A percentile compares a stretch with the other conserved stretches of the same genome.
These are phyloP conservation scores for Litsea cubeba DNA, from an alignment of 164 flowering plant genomes.

Conservation along the genomic window DNA sequence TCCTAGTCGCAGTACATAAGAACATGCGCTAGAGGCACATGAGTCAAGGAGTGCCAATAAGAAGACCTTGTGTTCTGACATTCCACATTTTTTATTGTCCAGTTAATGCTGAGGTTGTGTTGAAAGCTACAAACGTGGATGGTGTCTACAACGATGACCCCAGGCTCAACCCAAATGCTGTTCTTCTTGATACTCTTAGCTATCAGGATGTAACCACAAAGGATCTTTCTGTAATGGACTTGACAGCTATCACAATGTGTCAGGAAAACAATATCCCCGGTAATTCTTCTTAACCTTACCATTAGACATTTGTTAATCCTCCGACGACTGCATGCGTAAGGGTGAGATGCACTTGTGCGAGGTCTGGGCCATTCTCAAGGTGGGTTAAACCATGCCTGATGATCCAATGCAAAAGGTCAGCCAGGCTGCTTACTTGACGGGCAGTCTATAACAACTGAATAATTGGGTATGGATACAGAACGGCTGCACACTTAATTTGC, in stretches of 20 bases:
- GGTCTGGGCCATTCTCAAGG: background rate
- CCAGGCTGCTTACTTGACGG: background rate
- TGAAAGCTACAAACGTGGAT: slow-evolving; percentile 98
- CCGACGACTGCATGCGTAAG: background rate
- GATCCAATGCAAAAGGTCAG: background rate
- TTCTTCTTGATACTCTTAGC: slow-evolving; percentile 65
- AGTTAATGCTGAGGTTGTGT: slow-evolving; percentile 97
- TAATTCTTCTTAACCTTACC: slow-evolving; percentile 20
- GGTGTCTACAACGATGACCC: slow-evolving; percentile 91
- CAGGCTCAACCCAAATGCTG: slow-evolving; percentile 67
- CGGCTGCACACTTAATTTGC: no score
- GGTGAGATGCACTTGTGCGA: background rate
- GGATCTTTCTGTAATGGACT: slow-evolving; percentile 98
- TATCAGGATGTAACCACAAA: slow-evolving; percentile 81
- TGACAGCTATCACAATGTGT: slow-evolving; percentile 96
- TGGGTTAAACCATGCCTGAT: background rate
- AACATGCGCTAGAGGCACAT: no score
- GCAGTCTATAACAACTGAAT: background rate
- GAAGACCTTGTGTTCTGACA: slow-evolving; percentile 1
- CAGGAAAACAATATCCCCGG: slow-evolving; percentile 97
- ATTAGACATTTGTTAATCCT: background rate
- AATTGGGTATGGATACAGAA: no score
- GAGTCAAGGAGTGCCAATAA: no score
- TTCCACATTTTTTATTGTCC: slow-evolving; percentile 10
- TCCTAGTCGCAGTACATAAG: no score